These are phyloP conservation scores for Pouteria glomerata DNA, from an alignment of 148 eudicot species.

Conservation along the genomic window DNA sequence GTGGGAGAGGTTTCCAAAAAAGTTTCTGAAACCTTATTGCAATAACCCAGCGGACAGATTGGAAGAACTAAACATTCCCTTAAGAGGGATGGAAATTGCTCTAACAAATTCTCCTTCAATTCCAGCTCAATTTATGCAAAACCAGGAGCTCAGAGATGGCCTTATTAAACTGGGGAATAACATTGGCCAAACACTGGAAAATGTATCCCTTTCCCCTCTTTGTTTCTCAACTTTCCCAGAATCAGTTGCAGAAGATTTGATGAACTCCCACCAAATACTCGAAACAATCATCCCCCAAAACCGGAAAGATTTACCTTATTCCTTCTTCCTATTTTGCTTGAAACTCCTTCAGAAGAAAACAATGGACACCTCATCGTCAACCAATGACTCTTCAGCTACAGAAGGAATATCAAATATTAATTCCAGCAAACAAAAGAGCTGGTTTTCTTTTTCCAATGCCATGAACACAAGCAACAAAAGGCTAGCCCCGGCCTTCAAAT, in stretches of 20 bases:
- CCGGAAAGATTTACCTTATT: constrained; percentile 38
- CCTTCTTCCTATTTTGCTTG: constrained; percentile 69
- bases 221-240: constrained; percentile 46
- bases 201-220: constrained; percentile 28
- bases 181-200: constrained; percentile 25
- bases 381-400: constrained; percentile 7
- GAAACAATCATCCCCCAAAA: constrained; percentile 33
- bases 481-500: constrained; percentile 46
- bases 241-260: constrained; percentile 31
- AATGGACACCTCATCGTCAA: constrained; percentile 17
- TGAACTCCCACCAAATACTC: constrained; percentile 39
- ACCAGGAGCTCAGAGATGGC: constrained; percentile 31
- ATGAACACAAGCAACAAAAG: constrained; percentile 23
- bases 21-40: constrained; percentile 35
- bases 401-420: constrained; percentile 8
- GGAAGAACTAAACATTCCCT: constrained; percentile 43
- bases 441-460: constrained; percentile 13
- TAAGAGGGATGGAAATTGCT: constrained; percentile 69
- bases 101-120: constrained; percentile 24
- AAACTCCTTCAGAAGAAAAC: constrained; percentile 48
- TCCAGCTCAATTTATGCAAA: constrained; percentile 21
- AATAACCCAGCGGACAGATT: constrained; percentile 48
- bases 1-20: constrained; percentile 59
- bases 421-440: constrained; percentile 14
- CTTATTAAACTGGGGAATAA: constrained; percentile 24